phyloP scores from a whole-genome alignment of 1,284 basidiomycete genomes.

The Trametes polyzona region DNA sequence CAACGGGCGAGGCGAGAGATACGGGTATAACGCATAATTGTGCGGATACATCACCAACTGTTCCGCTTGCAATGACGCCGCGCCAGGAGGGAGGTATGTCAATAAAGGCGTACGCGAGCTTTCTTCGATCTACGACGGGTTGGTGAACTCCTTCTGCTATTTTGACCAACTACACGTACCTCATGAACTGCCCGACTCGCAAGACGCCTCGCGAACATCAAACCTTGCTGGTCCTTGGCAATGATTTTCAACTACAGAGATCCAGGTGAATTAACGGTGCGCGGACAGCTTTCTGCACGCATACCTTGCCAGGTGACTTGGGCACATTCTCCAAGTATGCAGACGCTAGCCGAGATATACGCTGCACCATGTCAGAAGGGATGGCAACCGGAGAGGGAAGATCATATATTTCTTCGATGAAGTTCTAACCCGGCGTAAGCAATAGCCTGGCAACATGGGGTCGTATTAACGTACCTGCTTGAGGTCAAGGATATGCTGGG shows the following conservation, averaged over 20 bases:
- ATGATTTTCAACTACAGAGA: conserved; percentile 56
- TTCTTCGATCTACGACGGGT: conserved; percentile 27
- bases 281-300: not conserved
- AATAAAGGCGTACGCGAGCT: conserved; percentile 34
- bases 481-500: conserved; percentile 48
- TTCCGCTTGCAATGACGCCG: conserved; percentile 20
- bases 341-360: conserved; percentile 67
- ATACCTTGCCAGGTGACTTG: conserved; percentile 46
- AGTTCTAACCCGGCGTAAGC: conserved; percentile 41
- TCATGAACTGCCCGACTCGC: conserved; percentile 53
- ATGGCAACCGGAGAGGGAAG: conserved; percentile 50
- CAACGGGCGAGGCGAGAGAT: conserved; percentile 51
- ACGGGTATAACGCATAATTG: conserved; percentile 67
- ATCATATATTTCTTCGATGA: conserved; percentile 51
- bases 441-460: too few relatives aligned
- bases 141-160: not conserved
- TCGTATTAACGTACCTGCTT: conserved; percentile 46
- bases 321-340: conserved; percentile 61
- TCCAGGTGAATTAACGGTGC: not conserved
- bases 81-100: conserved; percentile 43
- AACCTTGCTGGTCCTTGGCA: conserved; percentile 46
- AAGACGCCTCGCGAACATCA: conserved; percentile 55
- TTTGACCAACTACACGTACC: conserved; percentile 40
- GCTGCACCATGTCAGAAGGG: conserved; percentile 51
- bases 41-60: conserved; percentile 32